Conservation (phyloP, 2,329 filamentous ascomycete genomes). For the Phaeosphaeria sp. region DNA sequence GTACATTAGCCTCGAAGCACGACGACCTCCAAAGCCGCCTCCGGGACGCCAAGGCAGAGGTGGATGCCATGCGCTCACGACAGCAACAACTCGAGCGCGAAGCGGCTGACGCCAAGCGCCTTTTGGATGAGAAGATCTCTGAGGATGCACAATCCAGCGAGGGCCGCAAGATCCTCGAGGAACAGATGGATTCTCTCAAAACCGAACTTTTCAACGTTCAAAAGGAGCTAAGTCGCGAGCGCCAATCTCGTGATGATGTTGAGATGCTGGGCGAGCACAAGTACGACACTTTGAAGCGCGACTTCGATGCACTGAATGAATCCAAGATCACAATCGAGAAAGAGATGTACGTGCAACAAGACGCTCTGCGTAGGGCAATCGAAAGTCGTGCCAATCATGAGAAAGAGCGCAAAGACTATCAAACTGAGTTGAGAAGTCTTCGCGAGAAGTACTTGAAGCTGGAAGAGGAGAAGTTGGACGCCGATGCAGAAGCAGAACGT, state of each 20-base stretch:
- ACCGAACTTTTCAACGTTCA: constrained; percentile 83
- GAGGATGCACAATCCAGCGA: constrained; percentile 85
- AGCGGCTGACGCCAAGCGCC: constrained; percentile 82
- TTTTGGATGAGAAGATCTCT: constrained; percentile 86
- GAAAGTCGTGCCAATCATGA: constrained; percentile 83
- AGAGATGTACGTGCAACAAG: constrained; percentile 94
- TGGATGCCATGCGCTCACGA: constrained; percentile 84
- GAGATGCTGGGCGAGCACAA: constrained; percentile 90
- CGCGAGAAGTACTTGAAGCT: constrained; percentile 83
- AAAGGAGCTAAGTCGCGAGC: constrained; percentile 86
- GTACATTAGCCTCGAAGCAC: constrained; percentile 74
- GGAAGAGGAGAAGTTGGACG: constrained; percentile 84
- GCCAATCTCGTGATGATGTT: constrained; percentile 93
- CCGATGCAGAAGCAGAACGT: constrained; percentile 80
- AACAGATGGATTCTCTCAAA: constrained; percentile 88
- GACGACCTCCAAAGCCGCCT: constrained; percentile 78
- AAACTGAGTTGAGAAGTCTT: constrained; percentile 81
- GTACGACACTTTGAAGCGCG: constrained; percentile 79
- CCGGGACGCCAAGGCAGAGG: constrained; percentile 84
- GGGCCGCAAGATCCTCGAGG: constrained; percentile 81
- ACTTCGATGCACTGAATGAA: constrained; percentile 86
- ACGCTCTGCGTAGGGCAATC: constrained; percentile 83
- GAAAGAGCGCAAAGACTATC: constrained; percentile 86
- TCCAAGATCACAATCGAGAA: constrained; percentile 98
- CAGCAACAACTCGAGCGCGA: constrained; percentile 86